Conservation (phyloP, 106 monocot species). For the Narthecium ossifragum region DNA sequence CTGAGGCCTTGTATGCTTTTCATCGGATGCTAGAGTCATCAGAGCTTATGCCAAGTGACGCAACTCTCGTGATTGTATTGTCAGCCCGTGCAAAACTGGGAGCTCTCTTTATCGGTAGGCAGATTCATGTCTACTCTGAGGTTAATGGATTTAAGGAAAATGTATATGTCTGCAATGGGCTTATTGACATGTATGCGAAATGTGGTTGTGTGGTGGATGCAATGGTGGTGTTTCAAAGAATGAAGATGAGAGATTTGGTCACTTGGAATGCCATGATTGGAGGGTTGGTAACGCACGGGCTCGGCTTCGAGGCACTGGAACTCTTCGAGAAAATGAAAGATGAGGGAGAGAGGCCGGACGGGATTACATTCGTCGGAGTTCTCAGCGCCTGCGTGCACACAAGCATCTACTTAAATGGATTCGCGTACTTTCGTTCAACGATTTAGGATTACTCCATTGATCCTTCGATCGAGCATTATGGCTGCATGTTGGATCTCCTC, state of each 20-base stretch:
- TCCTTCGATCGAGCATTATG: slow-evolving; percentile 63
- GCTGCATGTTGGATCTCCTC: slow-evolving; percentile 42
- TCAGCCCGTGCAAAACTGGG: slow-evolving; percentile 48
- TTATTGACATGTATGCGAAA: slow-evolving; percentile 69
- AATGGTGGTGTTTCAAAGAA: slow-evolving; percentile 19
- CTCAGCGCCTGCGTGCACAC: slow-evolving; percentile 50
- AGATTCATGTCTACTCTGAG: slow-evolving; percentile 42
- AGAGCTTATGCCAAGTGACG: slow-evolving; percentile 38
- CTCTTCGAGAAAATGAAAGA: slow-evolving; percentile 33
- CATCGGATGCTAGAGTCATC: slow-evolving; percentile 23
- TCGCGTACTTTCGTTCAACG: slow-evolving; percentile 41
- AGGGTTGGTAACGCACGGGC: slow-evolving; percentile 41
- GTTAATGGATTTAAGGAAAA: slow-evolving; percentile 19
- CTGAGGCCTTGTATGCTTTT: slow-evolving; percentile 25
- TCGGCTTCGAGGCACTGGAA: slow-evolving; percentile 30
- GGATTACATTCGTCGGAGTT: too few relatives aligned
- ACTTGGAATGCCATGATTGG: slow-evolving; percentile 49
- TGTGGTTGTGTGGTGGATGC: slow-evolving; percentile 57
- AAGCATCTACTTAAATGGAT: slow-evolving; percentile 37
- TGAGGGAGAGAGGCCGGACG: slow-evolving; percentile 22
- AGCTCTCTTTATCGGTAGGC: slow-evolving; percentile 28
- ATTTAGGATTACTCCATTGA: slow-evolving; percentile 16
- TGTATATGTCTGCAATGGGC: slow-evolving; percentile 30
- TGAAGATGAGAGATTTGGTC: slow-evolving; percentile 36
- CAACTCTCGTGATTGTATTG: slow-evolving; percentile 35